phyloP scores from a whole-genome alignment of 306 rosid genomes.

The Corylus americana region DNA sequence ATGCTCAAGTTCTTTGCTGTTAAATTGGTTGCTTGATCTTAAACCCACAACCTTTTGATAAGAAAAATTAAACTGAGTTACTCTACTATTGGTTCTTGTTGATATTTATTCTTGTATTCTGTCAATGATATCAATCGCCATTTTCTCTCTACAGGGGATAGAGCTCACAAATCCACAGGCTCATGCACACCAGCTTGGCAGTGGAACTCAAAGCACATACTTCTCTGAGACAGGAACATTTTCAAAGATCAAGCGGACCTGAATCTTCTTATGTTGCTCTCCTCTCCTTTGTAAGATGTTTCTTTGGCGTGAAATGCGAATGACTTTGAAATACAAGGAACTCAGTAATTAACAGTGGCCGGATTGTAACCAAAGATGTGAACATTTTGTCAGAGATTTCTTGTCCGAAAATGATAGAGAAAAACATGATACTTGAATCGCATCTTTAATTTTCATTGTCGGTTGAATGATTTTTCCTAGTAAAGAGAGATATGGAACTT shows the following conservation, averaged over 20 bases:
- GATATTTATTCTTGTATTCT: not conserved
- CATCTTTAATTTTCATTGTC: no score
- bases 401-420: not conserved
- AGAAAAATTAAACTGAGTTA: not conserved
- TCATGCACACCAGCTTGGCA: slow-evolving; percentile 89
- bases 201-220: slow-evolving; percentile 94
- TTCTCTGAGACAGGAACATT: slow-evolving; percentile 95
- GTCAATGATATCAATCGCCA: not conserved
- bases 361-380: not conserved
- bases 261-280: slow-evolving; percentile 18
- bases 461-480: no score
- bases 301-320: not conserved
- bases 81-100: not conserved
- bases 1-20: not conserved
- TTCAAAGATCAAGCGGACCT: slow-evolving; percentile 84
- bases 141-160: slow-evolving; percentile 62
- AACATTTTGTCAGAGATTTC: not conserved
- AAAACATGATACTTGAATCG: no score
- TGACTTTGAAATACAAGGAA: not conserved
- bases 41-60: not conserved
- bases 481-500: not conserved
- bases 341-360: not conserved
- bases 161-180: slow-evolving; percentile 97
- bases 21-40: not conserved
- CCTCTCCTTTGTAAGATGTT: not conserved